Conservation (phyloP, 805 yeast genomes). For the Suhomyces sp. region DNA sequence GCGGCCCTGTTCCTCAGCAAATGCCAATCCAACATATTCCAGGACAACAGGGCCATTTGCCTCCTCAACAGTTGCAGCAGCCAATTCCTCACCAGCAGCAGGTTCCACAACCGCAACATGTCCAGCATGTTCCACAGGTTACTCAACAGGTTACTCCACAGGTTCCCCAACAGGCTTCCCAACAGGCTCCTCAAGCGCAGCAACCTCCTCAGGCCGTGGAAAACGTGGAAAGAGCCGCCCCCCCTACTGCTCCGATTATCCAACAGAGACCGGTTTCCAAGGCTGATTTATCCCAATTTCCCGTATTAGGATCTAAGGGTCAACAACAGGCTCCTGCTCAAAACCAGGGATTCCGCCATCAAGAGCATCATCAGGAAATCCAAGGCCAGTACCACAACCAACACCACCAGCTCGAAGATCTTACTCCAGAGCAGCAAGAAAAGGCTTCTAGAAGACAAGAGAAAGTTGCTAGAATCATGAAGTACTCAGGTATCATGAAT, state of each 20-base stretch:
- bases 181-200: conserved; percentile 4
- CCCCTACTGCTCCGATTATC: neutral
- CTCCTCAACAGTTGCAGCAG: conserved; percentile 15
- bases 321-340: conserved; percentile 9
- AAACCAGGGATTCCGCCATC: conserved; percentile 11
- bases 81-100: conserved; percentile 12
- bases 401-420: conserved; percentile 27
- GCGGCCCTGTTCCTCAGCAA: conserved; percentile 20
- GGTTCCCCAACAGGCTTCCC: conserved; percentile 4
- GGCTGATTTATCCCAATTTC: conserved; percentile 47
- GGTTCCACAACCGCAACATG: conserved; percentile 12
- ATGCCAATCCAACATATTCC: conserved; percentile 13
- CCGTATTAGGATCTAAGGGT: conserved; percentile 51
- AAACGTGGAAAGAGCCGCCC: neutral
- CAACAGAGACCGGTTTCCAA: conserved; percentile 1
- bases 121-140: conserved; percentile 13
- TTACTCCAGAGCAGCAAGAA: conserved; percentile 72
- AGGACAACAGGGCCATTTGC: conserved; percentile 13
- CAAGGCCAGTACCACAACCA: conserved; percentile 27
- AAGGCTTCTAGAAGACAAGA: conserved; percentile 65
- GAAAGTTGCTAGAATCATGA: conserved; percentile 70
- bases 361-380: conserved; percentile 10
- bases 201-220: conserved; percentile 5
- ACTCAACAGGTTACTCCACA: conserved; percentile 11
- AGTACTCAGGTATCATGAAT: conserved; percentile 91